phyloP scores from a whole-genome alignment of 768 basidiomycete genomes.

The Suillus clintonianus region DNA sequence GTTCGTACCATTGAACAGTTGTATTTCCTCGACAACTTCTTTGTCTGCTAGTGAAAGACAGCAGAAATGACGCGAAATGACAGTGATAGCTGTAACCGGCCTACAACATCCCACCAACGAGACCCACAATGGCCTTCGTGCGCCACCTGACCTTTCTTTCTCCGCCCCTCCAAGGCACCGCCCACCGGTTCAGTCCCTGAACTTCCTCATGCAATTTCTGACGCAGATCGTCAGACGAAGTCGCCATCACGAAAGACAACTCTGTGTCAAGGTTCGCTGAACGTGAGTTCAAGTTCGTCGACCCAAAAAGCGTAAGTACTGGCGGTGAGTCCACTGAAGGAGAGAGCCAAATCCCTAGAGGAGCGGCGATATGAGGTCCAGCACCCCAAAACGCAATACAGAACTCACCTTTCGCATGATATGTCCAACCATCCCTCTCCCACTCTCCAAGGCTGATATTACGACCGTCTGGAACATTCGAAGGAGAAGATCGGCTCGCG shows the following conservation, averaged over 20 bases:
- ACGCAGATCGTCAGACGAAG: constrained; percentile 57
- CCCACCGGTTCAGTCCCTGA: constrained; percentile 48
- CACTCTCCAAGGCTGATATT: constrained; percentile 84
- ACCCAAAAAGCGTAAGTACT: constrained; percentile 84
- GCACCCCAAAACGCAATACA: not conserved
- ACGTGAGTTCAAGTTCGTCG: constrained; percentile 91
- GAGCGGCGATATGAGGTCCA: not conserved
- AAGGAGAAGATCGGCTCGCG: constrained; percentile 40
- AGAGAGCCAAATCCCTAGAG: constrained; percentile 85
- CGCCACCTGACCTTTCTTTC: constrained; percentile 59
- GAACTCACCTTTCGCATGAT: constrained; percentile 90
- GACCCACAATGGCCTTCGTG: constrained; percentile 62
- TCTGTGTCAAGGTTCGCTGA: constrained; percentile 91
- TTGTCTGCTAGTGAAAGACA: no score
- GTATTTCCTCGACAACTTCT: not conserved
- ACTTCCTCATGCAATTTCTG: constrained; percentile 56
- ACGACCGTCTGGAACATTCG: constrained; percentile 27
- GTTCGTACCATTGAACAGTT: not conserved
- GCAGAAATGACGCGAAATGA: not conserved
- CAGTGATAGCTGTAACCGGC: not conserved
- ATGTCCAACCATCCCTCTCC: constrained; percentile 91
- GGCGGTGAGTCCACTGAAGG: constrained; percentile 53
- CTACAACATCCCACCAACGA: constrained; percentile 73
- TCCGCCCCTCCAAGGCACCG: constrained; percentile 59
- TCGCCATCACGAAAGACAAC: constrained; percentile 81